Evolutionary conservation across 768 basidiomycete species (phyloP), one percentile per base, ranked within the genome.

Genomic region (Lactarius evosmus): DNA sequence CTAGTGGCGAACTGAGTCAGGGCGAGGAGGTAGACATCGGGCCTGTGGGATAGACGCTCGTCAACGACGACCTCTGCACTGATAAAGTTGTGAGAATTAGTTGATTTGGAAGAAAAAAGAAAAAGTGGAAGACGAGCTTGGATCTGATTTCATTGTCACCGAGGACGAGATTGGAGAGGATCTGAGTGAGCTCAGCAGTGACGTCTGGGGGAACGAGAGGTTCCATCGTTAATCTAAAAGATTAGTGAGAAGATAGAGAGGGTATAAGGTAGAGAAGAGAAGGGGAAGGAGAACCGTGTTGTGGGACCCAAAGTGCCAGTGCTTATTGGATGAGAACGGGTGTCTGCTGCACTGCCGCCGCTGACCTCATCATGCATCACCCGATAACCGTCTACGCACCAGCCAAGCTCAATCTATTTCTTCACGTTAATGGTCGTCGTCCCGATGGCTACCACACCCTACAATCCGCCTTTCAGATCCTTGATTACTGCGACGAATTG

Each of bases 21-120:
- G 1, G 89, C 91, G 25, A 92, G 82, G 27, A 93, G 74, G 70
- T 92, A 92, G 7, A 88, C 78, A 77, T 92, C 90, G 4, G 91
- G 91, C 1, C 87, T 85, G 68, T 87, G 85, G 19, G 84, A 83
- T 27, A 93, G 78, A 16, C 91, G 81, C 67, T 93, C 88, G 71
- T 93, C 89, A 62, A 93, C 89, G 0, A 87, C 87, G 62, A 85
- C 85, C 70, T 93, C 91, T 56, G 91, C 91, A 76, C 89, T 84
- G 27, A 17, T 51, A 41, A 66, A 34, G 38, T 41, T 25, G 60
- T 58, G 40, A 41, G 40, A 30, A 30, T 38, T 36, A 62, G 50
- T 27, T 32, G 34, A 30, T 5, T 55, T n/a, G 34, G 12, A 16
- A 40, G 59, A 44, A 52, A 66, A 44, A 36, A 52, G n/a, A 46